These are phyloP conservation scores for Debaryomyces prosopidis DNA, from an alignment of 805 yeast genomes.

Conservation along the genomic window DNA sequence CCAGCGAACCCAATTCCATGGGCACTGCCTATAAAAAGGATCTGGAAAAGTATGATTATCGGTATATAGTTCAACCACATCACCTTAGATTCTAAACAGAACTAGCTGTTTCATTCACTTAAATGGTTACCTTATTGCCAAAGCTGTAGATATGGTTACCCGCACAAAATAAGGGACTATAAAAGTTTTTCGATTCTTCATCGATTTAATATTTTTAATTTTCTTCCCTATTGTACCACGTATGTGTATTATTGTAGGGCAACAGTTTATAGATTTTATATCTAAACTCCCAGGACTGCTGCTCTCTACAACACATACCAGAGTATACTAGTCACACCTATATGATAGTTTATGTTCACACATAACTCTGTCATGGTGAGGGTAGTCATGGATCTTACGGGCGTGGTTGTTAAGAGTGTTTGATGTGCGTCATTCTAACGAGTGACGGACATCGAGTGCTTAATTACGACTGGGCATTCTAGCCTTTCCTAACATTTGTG, in stretches of 20 bases:
- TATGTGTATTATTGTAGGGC: conserved; percentile 54
- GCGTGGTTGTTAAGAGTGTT: conserved; percentile 27
- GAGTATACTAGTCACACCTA: conserved; percentile 39
- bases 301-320: conserved; percentile 54
- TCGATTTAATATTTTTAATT: background rate
- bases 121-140: too few relatives aligned
- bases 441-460: conserved; percentile 1
- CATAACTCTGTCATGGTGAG: conserved; percentile 9
- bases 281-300: conserved; percentile 33
- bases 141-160: conserved; percentile 1
- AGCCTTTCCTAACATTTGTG: conserved; percentile 39
- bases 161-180: conserved; percentile 4
- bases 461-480: conserved; percentile 38
- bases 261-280: conserved; percentile 23
- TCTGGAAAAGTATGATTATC: background rate
- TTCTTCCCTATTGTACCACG: conserved; percentile 42
- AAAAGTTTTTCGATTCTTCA: background rate
- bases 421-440: background rate
- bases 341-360: conserved; percentile 2
- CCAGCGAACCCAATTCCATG: conserved; percentile 22
- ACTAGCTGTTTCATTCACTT: too few relatives aligned
- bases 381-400: conserved; percentile 45
- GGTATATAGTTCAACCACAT: background rate
- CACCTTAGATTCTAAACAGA: too few relatives aligned
- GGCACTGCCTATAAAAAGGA: background rate